Conservation (phyloP, 192 early-diverging fungal species). For the Podila horticola region DNA sequence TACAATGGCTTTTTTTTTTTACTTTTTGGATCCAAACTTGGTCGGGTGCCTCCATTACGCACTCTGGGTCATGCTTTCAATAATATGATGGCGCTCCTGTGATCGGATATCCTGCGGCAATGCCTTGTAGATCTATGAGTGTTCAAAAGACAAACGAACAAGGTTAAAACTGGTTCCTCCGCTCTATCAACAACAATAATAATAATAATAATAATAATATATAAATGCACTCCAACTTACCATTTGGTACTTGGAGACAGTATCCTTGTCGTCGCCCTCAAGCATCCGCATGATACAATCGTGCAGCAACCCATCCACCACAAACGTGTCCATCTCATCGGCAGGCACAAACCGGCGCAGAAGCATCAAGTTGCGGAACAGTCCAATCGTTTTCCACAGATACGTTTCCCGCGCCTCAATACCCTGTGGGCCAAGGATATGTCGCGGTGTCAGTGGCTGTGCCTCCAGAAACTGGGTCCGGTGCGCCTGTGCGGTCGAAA, state of each 20-base stretch:
- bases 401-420: conserved; percentile 24
- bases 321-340: conserved; percentile 15
- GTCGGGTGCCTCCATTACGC: not conserved
- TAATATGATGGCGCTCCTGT: conserved; percentile 32
- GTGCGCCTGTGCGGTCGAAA: conserved; percentile 28
- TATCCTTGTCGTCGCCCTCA: conserved; percentile 46
- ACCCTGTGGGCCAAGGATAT: conserved; percentile 28
- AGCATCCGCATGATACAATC: conserved; percentile 46
- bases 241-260: conserved; percentile 43
- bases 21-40: not conserved
- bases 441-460: conserved; percentile 37
- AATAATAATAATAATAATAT: not conserved
- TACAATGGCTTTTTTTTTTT: not conserved
- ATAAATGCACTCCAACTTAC: not conserved
- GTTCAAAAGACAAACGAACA: not conserved
- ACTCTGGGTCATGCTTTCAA: conserved; percentile 35
- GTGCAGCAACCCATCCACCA: conserved; percentile 42
- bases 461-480: conserved; percentile 39
- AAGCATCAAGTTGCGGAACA: conserved; percentile 40
- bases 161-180: not conserved
- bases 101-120: conserved; percentile 41
- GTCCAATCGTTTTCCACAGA: conserved; percentile 41
- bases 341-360: conserved; percentile 39
- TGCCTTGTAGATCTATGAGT: conserved; percentile 34
- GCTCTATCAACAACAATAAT: not conserved